Conservation (phyloP, 1,284 basidiomycete genomes). For the Irpex sp. region DNA sequence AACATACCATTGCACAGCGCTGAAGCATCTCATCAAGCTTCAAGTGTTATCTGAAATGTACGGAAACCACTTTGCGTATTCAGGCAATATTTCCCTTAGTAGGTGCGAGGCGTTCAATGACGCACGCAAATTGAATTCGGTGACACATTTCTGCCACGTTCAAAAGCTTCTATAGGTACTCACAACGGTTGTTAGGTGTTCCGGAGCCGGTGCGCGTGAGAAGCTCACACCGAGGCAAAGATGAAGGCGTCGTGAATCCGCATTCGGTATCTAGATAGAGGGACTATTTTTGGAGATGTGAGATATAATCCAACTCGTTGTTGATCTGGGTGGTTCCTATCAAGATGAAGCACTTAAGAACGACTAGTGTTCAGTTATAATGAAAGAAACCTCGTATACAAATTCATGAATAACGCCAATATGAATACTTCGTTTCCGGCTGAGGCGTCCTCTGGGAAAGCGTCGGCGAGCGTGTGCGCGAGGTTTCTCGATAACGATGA, state of each 20-base stretch:
- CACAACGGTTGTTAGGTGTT: neutral
- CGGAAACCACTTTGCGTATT: neutral
- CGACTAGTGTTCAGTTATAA: too few species aligned
- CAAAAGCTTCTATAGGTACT: neutral
- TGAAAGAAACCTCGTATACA: neutral
- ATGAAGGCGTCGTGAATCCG: neutral
- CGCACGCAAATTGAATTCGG: neutral
- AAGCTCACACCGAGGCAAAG: neutral
- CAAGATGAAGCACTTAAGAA: too few species aligned
- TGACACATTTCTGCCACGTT: neutral
- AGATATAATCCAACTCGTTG: neutral
- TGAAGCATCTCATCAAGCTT: too few species aligned
- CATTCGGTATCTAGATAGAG: neutral
- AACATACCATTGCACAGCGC: too few species aligned
- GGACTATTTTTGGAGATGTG: neutral
- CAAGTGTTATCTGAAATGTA: too few species aligned
- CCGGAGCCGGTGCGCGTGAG: neutral
- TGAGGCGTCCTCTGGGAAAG: neutral
- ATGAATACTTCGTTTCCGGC: neutral
- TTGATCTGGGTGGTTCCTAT: too few species aligned
- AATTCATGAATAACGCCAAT: neutral
- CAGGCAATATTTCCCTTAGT: neutral
- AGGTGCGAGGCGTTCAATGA: neutral
- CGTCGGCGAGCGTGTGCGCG: neutral
- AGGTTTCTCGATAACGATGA: neutral